A percentile compares a stretch with the other conserved stretches of the same genome.
phyloP scores from a whole-genome alignment of 805 yeast species.

The Candida nitratophila region DNA sequence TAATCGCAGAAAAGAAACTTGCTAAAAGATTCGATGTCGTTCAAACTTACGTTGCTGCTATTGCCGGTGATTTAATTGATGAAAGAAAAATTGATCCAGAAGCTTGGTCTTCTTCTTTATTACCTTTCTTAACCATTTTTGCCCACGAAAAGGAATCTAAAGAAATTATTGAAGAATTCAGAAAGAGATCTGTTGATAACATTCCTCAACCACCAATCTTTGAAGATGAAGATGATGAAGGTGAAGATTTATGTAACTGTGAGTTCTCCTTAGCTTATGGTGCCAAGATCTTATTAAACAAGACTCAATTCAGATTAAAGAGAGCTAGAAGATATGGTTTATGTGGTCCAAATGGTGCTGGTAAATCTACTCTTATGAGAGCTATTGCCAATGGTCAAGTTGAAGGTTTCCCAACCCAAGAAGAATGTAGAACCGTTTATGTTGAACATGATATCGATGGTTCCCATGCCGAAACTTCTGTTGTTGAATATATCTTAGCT shows the following conservation, averaged over 20 bases:
- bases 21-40: slow-evolving; percentile 76
- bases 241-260: slow-evolving; percentile 99
- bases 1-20: slow-evolving; percentile 61
- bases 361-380: slow-evolving; percentile 96
- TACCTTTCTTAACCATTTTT: slow-evolving; percentile 94
- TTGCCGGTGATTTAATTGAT: slow-evolving; percentile 98
- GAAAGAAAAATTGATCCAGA: slow-evolving; percentile 92
- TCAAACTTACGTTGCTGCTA: slow-evolving; percentile 80
- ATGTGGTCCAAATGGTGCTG: slow-evolving; percentile 99
- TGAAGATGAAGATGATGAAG: slow-evolving; percentile 92
- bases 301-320: slow-evolving; percentile 97
- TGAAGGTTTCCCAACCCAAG: slow-evolving; percentile 99
- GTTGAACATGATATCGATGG: slow-evolving; percentile 99
- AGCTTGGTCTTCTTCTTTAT: slow-evolving; percentile 82
- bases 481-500: slow-evolving; percentile 83
- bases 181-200: slow-evolving; percentile 96
- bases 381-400: slow-evolving; percentile 97
- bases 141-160: slow-evolving; percentile 89
- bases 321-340: slow-evolving; percentile 99
- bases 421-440: slow-evolving; percentile 97
- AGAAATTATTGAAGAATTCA: slow-evolving; percentile 86
- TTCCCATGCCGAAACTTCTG: slow-evolving; percentile 93
- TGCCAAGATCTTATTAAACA: slow-evolving; percentile 99
- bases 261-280: slow-evolving; percentile 99
- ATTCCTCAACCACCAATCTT: slow-evolving; percentile 93